Evolutionary conservation across 371 early-diverging fungal genomes (phyloP), one percentile per base, ranked within the genome.

Genomic region (Syncephalis plumigaleata): DNA sequence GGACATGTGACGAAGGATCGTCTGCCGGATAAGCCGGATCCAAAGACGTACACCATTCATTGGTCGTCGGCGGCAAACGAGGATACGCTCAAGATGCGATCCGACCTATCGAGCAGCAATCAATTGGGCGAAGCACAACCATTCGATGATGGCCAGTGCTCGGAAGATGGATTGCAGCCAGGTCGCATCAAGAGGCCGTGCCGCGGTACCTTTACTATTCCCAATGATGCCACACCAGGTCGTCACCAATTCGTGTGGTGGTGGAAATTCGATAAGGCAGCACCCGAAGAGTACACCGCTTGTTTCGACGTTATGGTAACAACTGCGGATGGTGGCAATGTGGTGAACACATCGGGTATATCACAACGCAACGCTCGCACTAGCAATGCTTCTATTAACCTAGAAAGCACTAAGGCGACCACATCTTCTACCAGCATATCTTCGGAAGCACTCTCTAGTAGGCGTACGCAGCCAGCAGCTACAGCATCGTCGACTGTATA

Each of bases 211-310:
- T 23, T 59, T 21, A 54, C 46, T 0, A 22, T 63, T 24, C 63
- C 63, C 4, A 25, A 2, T 1, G 17, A 45, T 5, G 55, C 47
- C 0, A 53, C 53, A 9, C 59, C 59, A 20, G 63, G 60, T 0
- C 54, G 48, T 0, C 57, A 59, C 26, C 60, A 63, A 45, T 11
- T 63, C 37, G 39, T 63, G n/a, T 59, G 60, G 63, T 62, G 56
- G 54, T 63, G 60, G 63, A 63, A 57, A 37, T 63, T 55, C 36
- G 63, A 63, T n/a, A 36, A 36, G 16, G 49, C 25, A 9, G 13
- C 43, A 1, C 59, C 59, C 0, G 63, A 63, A n/a, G 63, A 63
- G 27, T 63, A 63, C 48, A 57, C 63, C 13, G 55, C 60, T 9
- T 63, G 60, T 42, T 63, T 63, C 50, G 63, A 63, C 36, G 46